Base-by-base conservation (phyloP, 2,329 filamentous ascomycete genomes). In the Daldinia eschscholtzii region DNA sequence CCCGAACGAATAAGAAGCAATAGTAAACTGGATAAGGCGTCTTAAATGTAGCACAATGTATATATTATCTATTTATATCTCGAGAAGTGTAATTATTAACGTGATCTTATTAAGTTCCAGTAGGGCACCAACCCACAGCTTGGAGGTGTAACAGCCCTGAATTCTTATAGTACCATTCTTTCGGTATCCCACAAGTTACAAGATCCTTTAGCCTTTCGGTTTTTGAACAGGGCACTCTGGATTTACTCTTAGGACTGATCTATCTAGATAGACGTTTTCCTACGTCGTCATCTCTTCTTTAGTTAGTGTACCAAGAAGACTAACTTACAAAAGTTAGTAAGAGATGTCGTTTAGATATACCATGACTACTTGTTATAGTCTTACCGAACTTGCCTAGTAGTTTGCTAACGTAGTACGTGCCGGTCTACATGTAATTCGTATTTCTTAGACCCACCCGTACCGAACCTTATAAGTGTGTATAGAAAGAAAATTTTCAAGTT, bases 401-500 rank as follows among this genome's bases (percentile, higher is more conserved):
- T 39, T 39, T 13, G 33, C 12, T 26, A 26, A 6, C n/a, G 52
- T 55, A 55, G 33, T 37, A 55, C 20, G 18, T 55, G 33, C 35
- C 13, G 3, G 52, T 26, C 33, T 26, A 13, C 18, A 37, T 26
- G n/a, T 39, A 23, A 7, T 23, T 55, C n/a, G 52, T 20, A 35
- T 55, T 18, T 23, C 18, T 23, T 12, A 35, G 30, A 55, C n/a
- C 33, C 33, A 35, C 52, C 33, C 33, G 6, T 37, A 37, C 52
- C 52, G 13, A 39, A 30, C 18, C 30, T 5, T 55, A 55, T 39
- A 55, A 37, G 52, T 15, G 33, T 37, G 30, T 55, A 35, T 55
- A 35, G 52, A 26, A 37, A 55, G 30, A 55, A 55, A 55, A 37
- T 55, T 55, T 37, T 55, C n/a, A 55, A 23, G 30, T 37, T 20